phyloP scores from a whole-genome alignment of 2,329 filamentous ascomycete species.

The Trichoderma brevicompactum region DNA sequence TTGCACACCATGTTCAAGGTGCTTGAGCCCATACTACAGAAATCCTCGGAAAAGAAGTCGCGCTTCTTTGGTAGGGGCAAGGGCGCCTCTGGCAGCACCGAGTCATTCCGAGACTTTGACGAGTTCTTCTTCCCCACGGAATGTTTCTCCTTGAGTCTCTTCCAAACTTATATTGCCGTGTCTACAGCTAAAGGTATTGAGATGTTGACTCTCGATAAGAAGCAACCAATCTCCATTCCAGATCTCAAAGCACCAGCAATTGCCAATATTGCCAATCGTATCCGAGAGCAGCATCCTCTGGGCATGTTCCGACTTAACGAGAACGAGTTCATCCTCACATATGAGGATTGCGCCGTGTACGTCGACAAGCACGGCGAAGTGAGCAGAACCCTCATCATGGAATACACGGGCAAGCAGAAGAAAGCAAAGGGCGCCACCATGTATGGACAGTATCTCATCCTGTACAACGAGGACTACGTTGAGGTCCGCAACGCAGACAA shows the following conservation, averaged over 20 bases:
- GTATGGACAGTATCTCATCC: constrained; percentile 86
- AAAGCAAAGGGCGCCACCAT: constrained; percentile 83
- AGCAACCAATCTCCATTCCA: constrained; percentile 91
- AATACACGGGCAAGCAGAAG: constrained; percentile 89
- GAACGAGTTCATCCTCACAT: constrained; percentile 89
- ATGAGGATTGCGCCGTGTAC: constrained; percentile 96
- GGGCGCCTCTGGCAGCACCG: constrained; percentile 72
- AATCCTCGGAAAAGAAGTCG: constrained; percentile 81
- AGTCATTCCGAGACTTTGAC: constrained; percentile 97
- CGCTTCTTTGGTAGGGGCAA: constrained; percentile 66
- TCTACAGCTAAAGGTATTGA: constrained; percentile 92
- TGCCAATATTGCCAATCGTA: constrained; percentile 80
- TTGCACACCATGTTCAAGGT: constrained; percentile 96
- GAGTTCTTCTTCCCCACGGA: constrained; percentile 98
- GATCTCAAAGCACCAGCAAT: constrained; percentile 80
- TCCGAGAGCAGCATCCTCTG: constrained; percentile 81
- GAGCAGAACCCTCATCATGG: constrained; percentile 92
- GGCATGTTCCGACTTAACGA: constrained; percentile 97
- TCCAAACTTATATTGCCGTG: constrained; percentile 91
- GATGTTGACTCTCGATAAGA: constrained; percentile 95
- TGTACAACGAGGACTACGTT: constrained; percentile 96
- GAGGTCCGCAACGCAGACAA: constrained; percentile 98
- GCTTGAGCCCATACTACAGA: constrained; percentile 92
- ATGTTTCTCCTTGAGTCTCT: constrained; percentile 93
- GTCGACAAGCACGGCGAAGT: constrained; percentile 98